Base-by-base conservation (phyloP, 2,329 filamentous ascomycete species). In the Myotisia sp. region DNA sequence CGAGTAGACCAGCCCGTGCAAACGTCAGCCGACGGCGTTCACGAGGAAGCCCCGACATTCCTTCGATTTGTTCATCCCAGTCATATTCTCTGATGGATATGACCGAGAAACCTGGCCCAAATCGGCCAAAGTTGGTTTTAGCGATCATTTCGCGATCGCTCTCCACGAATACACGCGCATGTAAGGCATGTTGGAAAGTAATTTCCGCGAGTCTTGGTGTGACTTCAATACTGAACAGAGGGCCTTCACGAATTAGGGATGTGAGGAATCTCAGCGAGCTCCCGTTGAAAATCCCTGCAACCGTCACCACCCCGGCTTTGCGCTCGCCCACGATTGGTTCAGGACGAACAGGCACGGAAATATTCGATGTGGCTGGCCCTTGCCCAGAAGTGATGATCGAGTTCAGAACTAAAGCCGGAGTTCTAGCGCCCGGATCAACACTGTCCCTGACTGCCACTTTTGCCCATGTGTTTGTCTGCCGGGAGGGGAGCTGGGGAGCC, bases 11-110 rank as follows among this genome's bases (percentile, higher is more conserved):
- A 30, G 54, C 50, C 26, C 55, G 49, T 23, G 53, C 54, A 46
- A 61, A 59, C 4, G 58, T 60, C 27, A 62, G 47, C 33, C 58
- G 56, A 14, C 58, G 56, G 20, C 59, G 52, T 38, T 60, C 58
- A 27, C 54, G 51, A 33, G 46, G 41, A 2, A 51, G 52, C 36
- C 47, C 41, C 22, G 48, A 48, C 57, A 60, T 60, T 19, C 49
- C 49, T 26, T 44, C 46, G 30, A 55, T 43, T 5, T 53, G 52
- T 6, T 51, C 49, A 28, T 52, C 51, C 51, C 54, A 55, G 20
- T 49, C 47, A 30, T 54, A 47, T 14, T 52, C 39, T 32, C 50
- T 46, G 5, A 50, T 50, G 27, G 47, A 33, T 17, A 49, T 47
- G 26, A 59, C 44, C 13, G 39, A 40, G 36, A 48, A 53, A 7